Conservation (phyloP, 2,329 filamentous ascomycete species). For the Arthrinium phaeospermum region DNA sequence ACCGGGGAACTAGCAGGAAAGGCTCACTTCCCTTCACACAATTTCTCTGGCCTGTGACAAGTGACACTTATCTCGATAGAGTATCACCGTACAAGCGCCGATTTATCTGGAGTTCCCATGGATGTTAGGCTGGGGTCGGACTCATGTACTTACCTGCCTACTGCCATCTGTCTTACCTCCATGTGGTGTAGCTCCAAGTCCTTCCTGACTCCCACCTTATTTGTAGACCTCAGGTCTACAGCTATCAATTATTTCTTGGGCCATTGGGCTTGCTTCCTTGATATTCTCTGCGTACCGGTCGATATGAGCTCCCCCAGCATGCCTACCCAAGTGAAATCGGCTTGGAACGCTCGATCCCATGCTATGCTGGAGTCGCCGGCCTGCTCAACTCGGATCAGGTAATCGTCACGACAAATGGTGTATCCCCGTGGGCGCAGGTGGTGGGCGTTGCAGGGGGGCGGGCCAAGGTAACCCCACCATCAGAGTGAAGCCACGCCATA, state of each 20-base stretch:
- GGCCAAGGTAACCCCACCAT: constrained; percentile 23
- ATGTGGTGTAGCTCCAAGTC: neutral
- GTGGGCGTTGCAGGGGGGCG: constrained; percentile 30
- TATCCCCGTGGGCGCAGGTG: constrained; percentile 30
- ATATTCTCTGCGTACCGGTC: neutral
- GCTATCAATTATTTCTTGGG: neutral
- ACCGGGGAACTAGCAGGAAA: neutral
- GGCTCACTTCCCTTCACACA: constrained; percentile 1
- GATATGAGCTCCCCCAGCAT: neutral
- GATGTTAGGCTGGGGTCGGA: neutral
- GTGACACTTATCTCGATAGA: constrained; percentile 15
- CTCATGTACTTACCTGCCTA: constrained; percentile 11
- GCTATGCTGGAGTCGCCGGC: neutral
- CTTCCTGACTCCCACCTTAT: neutral
- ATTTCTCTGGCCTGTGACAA: neutral
- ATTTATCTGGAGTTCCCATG: neutral
- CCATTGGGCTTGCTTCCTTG: neutral
- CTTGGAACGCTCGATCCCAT: neutral
- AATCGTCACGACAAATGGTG: constrained; percentile 35
- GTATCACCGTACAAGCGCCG: constrained; percentile 11
- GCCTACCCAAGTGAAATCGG: too few relatives aligned
- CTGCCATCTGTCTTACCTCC: neutral
- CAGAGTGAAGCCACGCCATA: constrained; percentile 19
- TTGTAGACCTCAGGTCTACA: neutral
- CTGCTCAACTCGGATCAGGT: constrained; percentile 17